Evolutionary conservation across 2,329 filamentous ascomycete species (phyloP), one percentile per base, ranked within the genome.

Genomic region (Fusarium lateritium): DNA sequence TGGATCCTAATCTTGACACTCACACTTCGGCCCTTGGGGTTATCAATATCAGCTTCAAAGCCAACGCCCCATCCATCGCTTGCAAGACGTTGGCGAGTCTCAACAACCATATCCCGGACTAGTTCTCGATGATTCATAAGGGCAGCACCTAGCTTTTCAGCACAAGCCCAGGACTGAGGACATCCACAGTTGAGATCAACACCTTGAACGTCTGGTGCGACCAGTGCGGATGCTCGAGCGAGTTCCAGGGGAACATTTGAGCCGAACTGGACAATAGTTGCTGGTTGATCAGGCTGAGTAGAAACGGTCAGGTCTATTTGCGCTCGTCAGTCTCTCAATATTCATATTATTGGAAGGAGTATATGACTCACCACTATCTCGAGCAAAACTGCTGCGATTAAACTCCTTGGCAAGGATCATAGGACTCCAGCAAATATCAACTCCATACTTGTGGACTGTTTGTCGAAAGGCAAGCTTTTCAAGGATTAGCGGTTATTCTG

Each of bases 181-280:
- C 91, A 93, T 13, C 91, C 91, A 76, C 91, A 93, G 79, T 92
- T 92, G 40, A 92, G 82, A 72, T 92, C 89, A 5, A 92, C 85
- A 66, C 91, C 91, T 71, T 85, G 85, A 53, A 88, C 86, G 75
- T 82, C 88, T 3, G 90, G 89, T 0, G 84, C 86, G 4, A 88
- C 87, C 47, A 92, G 84, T 22, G 85, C 82, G 0, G 89, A 85
- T 13, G 90, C 89, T 31, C 89, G 84, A 15, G 87, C 83, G 44
- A 92, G 83, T 75, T 93, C 91, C 5, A 83, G 73, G 8, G 89
- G 84, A 6, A 83, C 83, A 71, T 88, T 90, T 67, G 88, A 84
- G 46, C 90, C 91, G 73, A 92, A 92, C 75, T 92, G 91, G 36
- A 88, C 85, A 53, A 92, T 87, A 10, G 90, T 89, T 13, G 88